These are phyloP conservation scores for Cladophialophora chaetospira DNA, from an alignment of 2,329 filamentous ascomycete genomes.

Conservation along the genomic window DNA sequence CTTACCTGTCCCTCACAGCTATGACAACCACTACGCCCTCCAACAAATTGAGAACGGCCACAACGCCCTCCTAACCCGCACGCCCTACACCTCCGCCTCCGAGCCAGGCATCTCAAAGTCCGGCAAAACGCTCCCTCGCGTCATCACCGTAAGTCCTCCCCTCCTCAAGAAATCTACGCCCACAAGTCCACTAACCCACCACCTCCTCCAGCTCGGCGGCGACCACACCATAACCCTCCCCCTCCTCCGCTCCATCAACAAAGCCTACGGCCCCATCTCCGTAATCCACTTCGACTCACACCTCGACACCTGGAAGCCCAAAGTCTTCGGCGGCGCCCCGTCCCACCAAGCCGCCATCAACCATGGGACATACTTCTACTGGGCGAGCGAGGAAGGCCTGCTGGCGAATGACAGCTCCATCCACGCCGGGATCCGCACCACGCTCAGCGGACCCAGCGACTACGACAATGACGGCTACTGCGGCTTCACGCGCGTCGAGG, in stretches of 20 bases:
- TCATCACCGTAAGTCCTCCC: conserved; percentile 62
- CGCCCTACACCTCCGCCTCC: conserved; percentile 68
- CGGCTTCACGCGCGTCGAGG: conserved; percentile 80
- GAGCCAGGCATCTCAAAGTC: conserved; percentile 69
- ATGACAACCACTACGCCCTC: conserved; percentile 80
- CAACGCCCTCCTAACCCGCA: conserved; percentile 70
- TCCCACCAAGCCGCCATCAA: conserved; percentile 76
- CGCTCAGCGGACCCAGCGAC: conserved; percentile 73
- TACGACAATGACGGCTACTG: conserved; percentile 86
- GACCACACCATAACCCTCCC: conserved; percentile 50
- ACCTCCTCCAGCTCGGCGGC: conserved; percentile 55
- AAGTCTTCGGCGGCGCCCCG: conserved; percentile 82
- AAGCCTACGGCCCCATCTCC: conserved; percentile 68
- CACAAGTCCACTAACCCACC: no score
- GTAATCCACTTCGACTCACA: conserved; percentile 67
- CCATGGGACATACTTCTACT: conserved; percentile 88
- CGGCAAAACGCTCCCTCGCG: conserved; percentile 73
- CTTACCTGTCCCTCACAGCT: conserved; percentile 50
- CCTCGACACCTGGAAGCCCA: conserved; percentile 71
- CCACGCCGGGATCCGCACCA: conserved; percentile 84
- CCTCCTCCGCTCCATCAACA: conserved; percentile 60
- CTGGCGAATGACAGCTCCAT: conserved; percentile 82
- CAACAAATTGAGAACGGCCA: conserved; percentile 86
- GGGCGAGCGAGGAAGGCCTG: conserved; percentile 75
- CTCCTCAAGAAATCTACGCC: no score